These are phyloP conservation scores for Spergularia azorica DNA, from an alignment of 179 eudicot species.

Conservation along the genomic window DNA sequence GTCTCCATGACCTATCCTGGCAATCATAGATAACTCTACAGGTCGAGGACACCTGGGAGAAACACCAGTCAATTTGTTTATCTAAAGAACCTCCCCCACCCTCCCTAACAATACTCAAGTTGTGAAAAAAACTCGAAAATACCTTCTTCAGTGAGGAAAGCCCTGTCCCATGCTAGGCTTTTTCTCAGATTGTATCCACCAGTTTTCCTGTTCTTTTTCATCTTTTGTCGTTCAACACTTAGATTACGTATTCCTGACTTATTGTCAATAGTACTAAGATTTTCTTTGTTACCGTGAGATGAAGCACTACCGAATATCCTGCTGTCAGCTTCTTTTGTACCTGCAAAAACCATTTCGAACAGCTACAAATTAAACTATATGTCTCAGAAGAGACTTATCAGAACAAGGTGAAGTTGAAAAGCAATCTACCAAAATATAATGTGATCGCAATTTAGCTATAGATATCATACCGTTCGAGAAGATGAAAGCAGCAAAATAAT, in stretches of 20 bases:
- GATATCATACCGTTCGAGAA: no score
- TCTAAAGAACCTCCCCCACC: not conserved
- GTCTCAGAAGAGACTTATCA: no score
- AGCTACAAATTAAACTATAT: no score
- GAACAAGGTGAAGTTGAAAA: no score
- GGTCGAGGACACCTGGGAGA: constrained; percentile 74
- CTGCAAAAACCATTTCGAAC: constrained; percentile 32
- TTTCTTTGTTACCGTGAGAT: constrained; percentile 60
- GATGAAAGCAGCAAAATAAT: no score
- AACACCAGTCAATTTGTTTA: constrained; percentile 19
- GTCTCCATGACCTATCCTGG: constrained; percentile 46
- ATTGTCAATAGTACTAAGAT: constrained; percentile 34
- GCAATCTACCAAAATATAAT: no score
- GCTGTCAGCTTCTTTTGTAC: constrained; percentile 18
- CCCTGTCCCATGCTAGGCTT: constrained; percentile 96
- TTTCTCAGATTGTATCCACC: constrained; percentile 74
- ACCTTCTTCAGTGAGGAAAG: constrained; percentile 95
- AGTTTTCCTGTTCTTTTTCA: constrained; percentile 73
- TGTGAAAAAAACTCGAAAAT: constrained; percentile 13
- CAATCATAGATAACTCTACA: constrained; percentile 66
- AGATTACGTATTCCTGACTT: constrained; percentile 46
- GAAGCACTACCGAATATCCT: constrained; percentile 34
- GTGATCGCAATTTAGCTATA: no score
- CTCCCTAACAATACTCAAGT: constrained; percentile 6
- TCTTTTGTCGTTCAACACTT: constrained; percentile 60